Evolutionary conservation across 2,329 filamentous ascomycete species (phyloP).

Genomic region (Colletotrichum shisoi): DNA sequence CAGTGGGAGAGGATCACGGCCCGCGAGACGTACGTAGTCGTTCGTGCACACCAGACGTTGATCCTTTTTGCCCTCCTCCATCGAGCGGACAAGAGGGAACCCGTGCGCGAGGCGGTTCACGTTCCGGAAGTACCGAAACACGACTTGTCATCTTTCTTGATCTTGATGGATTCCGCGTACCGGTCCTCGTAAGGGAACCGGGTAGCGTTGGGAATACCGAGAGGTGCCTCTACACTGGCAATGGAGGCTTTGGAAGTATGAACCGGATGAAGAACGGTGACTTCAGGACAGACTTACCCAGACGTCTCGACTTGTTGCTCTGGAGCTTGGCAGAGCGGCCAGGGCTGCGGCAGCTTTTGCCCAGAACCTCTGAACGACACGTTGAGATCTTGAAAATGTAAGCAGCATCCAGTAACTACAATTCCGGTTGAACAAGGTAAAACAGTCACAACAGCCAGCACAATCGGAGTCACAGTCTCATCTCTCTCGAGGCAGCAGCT

Average conservation of each 20-base stretch:
- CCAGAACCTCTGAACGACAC: background rate
- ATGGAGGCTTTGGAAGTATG: background rate
- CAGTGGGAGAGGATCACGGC: background rate
- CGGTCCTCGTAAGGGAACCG: background rate
- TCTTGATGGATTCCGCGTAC: background rate
- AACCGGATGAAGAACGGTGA: background rate
- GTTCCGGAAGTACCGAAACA: background rate
- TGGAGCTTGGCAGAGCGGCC: background rate
- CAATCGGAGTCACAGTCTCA: too few species aligned
- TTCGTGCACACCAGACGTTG: background rate
- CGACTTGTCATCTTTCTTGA: background rate
- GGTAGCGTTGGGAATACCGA: background rate
- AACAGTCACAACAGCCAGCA: background rate
- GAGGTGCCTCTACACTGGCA: background rate
- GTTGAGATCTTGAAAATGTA: background rate
- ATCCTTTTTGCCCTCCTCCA: background rate
- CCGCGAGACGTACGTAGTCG: background rate
- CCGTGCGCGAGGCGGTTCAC: background rate
- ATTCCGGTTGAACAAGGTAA: background rate
- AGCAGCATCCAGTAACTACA: fast-evolving
- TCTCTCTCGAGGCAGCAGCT: too few species aligned
- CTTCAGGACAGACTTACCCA: background rate
- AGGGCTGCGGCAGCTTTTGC: background rate
- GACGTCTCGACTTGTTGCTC: background rate
- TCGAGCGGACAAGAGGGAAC: background rate